Evolutionary conservation across 805 yeast genomes (phyloP), one percentile per base, ranked within the genome.

Genomic region (Kurtzmaniella fragi): DNA sequence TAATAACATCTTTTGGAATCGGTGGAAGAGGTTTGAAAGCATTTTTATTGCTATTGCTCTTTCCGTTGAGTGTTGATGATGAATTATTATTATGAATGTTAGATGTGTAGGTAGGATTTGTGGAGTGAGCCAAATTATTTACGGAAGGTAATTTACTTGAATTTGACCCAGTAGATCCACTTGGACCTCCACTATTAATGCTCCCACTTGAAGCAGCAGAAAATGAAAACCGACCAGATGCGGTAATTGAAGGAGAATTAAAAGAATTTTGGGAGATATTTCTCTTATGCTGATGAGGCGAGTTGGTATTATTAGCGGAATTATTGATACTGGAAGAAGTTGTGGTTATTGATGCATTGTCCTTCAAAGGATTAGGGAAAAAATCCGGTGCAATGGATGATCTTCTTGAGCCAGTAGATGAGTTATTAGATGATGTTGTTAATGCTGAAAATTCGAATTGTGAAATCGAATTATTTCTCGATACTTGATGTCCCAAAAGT

Each of bases 341-440:
- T 17, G 33, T 31, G 7, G n/a, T 31, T 17, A 15, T n/a, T 33
- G 15, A 25, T 15, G 28, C 28, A 16, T 25, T 28, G 12, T 52
- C 57, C 37, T 54, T 56, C 35, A 59, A 45, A 8, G 70, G 68
- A 43, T 61, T 66, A 5, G 73, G 71, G 54, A 67, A 68, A 37
- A 65, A 53, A 41, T 70, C 75, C 7, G 66, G 72, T 3, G 70
- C 72, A 34, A 67, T 47, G 3, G 71, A 64, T 6, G 73, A 64
- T 38, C 73, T 60, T 47, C 75, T 56, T 38, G 68, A 61, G 31
- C 46, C 53, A 17, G 49, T 31, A 5, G 57, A 53, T 9, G 67
- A 56, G 36, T 49, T 53, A 27, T 56, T 52, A 25, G 53, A 52
- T 6, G 60, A 59, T 34, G 45, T 45, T 25, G 50, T 28, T 9